A percentile compares a stretch with the other conserved stretches of the same genome.
Evolutionary conservation across 2,329 filamentous ascomycete genomes (phyloP).

Genomic region (Juglanconis juglandina): DNA sequence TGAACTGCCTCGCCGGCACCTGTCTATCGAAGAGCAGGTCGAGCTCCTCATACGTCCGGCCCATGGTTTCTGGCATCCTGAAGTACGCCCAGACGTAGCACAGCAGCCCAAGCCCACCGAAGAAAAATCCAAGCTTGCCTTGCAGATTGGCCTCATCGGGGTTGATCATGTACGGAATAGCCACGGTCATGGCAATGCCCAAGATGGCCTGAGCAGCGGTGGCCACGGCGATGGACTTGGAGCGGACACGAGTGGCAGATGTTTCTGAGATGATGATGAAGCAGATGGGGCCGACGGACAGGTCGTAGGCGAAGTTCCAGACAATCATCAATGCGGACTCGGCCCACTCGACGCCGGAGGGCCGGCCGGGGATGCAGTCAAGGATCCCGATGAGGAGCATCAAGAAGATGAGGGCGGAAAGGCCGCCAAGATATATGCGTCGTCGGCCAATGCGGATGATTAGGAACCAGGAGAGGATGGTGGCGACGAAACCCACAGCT

Average conservation of each 20-base stretch:
- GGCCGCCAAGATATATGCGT: conserved; percentile 46
- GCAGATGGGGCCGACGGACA: conserved; percentile 46
- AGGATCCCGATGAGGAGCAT: conserved; percentile 47
- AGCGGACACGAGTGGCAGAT: conserved; percentile 41
- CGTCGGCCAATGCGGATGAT: conserved; percentile 49
- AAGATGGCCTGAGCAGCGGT: conserved; percentile 39
- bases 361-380: conserved; percentile 41
- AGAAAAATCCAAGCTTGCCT: conserved; percentile 40
- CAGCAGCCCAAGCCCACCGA: conserved; percentile 33
- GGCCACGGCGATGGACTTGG: conserved; percentile 42
- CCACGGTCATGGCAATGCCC: conserved; percentile 40
- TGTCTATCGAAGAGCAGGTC: conserved; percentile 54
- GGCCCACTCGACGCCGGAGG: conserved; percentile 40
- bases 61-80: conserved; percentile 27
- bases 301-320: conserved; percentile 50
- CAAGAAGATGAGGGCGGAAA: conserved; percentile 39
- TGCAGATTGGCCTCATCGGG: conserved; percentile 40
- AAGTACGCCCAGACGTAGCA: conserved; percentile 36
- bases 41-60: conserved; percentile 27
- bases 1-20: conserved; percentile 67
- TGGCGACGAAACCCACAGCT: conserved; percentile 50
- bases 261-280: conserved; percentile 56
- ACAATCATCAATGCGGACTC: conserved; percentile 49
- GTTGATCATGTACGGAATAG: conserved; percentile 43
- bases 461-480: conserved; percentile 51